Conservation (phyloP, 2,329 filamentous ascomycete species). For the Epicoccum sorghinum region DNA sequence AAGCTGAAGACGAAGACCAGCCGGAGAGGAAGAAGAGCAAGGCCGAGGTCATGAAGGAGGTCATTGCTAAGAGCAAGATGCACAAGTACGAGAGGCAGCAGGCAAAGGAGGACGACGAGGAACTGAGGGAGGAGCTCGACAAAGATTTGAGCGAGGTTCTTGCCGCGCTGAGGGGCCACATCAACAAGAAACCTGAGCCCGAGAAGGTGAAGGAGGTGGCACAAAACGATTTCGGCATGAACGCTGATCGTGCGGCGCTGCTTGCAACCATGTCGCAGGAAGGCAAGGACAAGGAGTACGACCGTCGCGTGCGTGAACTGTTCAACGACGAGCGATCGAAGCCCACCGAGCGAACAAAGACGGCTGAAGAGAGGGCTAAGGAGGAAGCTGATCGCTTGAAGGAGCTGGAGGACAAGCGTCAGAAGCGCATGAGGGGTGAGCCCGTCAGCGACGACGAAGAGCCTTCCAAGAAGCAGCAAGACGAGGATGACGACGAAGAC, state of each 20-base stretch:
- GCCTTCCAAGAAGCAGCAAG: slow-evolving; percentile 50
- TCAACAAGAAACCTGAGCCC: slow-evolving; percentile 54
- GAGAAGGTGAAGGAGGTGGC: slow-evolving; percentile 51
- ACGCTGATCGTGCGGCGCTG: slow-evolving; percentile 67
- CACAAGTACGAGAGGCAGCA: slow-evolving; percentile 95
- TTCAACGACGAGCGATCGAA: slow-evolving; percentile 83
- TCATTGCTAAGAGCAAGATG: slow-evolving; percentile 95
- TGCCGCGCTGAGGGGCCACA: slow-evolving; percentile 67
- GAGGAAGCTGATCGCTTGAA: slow-evolving; percentile 79
- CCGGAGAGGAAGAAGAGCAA: slow-evolving; percentile 92
- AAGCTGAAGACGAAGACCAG: slow-evolving; percentile 45
- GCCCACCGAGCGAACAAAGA: slow-evolving; percentile 88
- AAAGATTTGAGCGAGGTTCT: slow-evolving; percentile 81
- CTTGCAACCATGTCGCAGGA: slow-evolving; percentile 66
- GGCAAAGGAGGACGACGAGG: slow-evolving; percentile 90
- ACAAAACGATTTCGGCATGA: slow-evolving; percentile 52
- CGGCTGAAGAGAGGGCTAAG: slow-evolving; percentile 53
- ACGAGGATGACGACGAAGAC: slow-evolving; percentile 46
- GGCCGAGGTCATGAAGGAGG: slow-evolving; percentile 95
- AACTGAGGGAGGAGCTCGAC: slow-evolving; percentile 82
- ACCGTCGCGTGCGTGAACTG: slow-evolving; percentile 80
- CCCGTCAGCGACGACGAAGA: slow-evolving; percentile 73
- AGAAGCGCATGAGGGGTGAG: slow-evolving; percentile 87
- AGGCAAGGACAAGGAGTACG: slow-evolving; percentile 84
- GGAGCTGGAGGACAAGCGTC: slow-evolving; percentile 80